These are phyloP conservation scores for Porcisia hertigi DNA, from an alignment of 208 protist species.

Conservation along the genomic window DNA sequence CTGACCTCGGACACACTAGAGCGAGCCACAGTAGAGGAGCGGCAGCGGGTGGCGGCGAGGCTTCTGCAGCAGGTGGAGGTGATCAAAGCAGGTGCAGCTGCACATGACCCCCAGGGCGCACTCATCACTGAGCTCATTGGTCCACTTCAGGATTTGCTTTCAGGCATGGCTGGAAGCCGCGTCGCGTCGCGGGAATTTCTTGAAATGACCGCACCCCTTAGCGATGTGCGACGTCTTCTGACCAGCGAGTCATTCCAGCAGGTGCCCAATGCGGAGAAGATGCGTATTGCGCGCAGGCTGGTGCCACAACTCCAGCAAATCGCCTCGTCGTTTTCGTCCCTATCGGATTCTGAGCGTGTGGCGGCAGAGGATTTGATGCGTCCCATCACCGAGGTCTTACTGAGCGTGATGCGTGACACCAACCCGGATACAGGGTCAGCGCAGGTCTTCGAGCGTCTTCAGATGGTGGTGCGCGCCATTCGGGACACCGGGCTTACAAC, in stretches of 20 bases:
- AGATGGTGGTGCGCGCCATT: conserved; percentile 38
- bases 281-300: conserved; percentile 28
- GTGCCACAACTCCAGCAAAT: conserved; percentile 60
- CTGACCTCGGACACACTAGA: conserved; percentile 53
- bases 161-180: conserved; percentile 22
- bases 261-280: conserved; percentile 27
- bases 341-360: conserved; percentile 39
- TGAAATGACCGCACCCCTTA: conserved; percentile 38
- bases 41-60: conserved; percentile 24
- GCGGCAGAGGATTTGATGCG: conserved; percentile 39
- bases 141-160: conserved; percentile 53
- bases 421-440: conserved; percentile 6
- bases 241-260: conserved; percentile 39
- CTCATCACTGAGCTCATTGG: conserved; percentile 51
- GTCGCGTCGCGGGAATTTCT: conserved; percentile 31
- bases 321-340: conserved; percentile 30
- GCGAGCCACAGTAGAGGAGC: conserved; percentile 28
- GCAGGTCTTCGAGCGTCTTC: conserved; percentile 42
- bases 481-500: conserved; percentile 44
- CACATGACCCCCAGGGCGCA: conserved; percentile 3
- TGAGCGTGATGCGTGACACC: conserved; percentile 10
- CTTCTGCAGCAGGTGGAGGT: conserved; percentile 31
- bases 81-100: conserved; percentile 30
- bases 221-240: conserved; percentile 44
- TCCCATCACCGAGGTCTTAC: conserved; percentile 47